These are phyloP conservation scores for Penicillium desertorum DNA, from an alignment of 495 filamentous ascomycete genomes.

Conservation along the genomic window DNA sequence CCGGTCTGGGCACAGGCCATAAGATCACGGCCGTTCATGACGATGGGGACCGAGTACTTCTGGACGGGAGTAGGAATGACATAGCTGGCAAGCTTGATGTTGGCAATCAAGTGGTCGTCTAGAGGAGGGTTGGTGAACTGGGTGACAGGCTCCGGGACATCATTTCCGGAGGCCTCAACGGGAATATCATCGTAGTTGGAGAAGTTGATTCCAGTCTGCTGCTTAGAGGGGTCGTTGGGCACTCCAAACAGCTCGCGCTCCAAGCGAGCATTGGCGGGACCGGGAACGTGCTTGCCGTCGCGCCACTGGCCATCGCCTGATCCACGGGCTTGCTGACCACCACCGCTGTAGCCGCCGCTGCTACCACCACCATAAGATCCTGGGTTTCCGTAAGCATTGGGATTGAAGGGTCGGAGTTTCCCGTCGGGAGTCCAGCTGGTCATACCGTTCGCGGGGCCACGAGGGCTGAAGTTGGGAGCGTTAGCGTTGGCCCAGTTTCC, in stretches of 20 bases:
- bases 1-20: conserved; percentile 99
- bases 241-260: conserved; percentile 96
- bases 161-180: conserved; percentile 91
- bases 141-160: conserved; percentile 88
- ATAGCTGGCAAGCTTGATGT: conserved; percentile 92
- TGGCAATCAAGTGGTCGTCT: conserved; percentile 84
- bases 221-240: conserved; percentile 89
- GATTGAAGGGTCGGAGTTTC: conserved; percentile 54
- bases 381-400: conserved; percentile 67
- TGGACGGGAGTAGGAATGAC: conserved; percentile 93
- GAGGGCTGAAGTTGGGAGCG: conserved; percentile 68
- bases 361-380: conserved; percentile 54
- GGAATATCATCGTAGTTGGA: conserved; percentile 99
- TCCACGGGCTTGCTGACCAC: conserved; percentile 58
- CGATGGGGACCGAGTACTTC: conserved; percentile 97
- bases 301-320: conserved; percentile 94
- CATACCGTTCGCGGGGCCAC: conserved; percentile 52
- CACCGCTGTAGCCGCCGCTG: conserved; percentile 48
- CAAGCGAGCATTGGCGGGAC: conserved; percentile 78
- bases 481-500: conserved; percentile 67
- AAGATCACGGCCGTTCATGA: conserved; percentile 92
- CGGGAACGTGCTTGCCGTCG: conserved; percentile 94
- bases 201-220: conserved; percentile 98
- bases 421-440: conserved; percentile 41
- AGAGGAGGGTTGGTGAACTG: conserved; percentile 91